Base-by-base conservation (phyloP, 345 rosid genomes). In the Noccaea caerulescens region DNA sequence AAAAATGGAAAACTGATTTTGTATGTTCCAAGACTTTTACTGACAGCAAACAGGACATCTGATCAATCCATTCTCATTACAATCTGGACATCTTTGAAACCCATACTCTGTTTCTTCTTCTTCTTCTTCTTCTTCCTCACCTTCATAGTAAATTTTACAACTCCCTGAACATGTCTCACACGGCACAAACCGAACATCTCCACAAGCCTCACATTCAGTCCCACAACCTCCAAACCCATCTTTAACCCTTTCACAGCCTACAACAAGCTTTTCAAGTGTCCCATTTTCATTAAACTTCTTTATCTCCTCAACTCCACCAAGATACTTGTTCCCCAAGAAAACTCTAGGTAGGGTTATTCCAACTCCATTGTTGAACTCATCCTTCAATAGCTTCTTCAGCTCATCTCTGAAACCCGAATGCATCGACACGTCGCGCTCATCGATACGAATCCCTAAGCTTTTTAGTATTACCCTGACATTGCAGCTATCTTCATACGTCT, bases 131-230 rank as follows among this genome's bases (percentile, higher is more conserved):
- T 77, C 83, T 3, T 80, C 82, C 10, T 80, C 81, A 2, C 25
- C 63, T 64, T 84, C 90, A n/a, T 76, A 69, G 69, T 84, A 90
- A 16, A 93, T 58, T 77, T 93, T 93, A 65, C 98, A 90, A 71
- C 97, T 93, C 37, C 98, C 97, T 11, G 85, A 84, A 63, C 98
- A 93, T 6, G 93, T 86, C 66, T 88, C 92, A 77, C 98, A 93
- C 0, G 93, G 98, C 77, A 90, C 82, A 76, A 93, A 93, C 77
- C 98, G 60, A 30, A 93, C 14, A 72, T 90, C 97, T 20, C 93
- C 97, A 73, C 98, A 93, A 50, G 86, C 96, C 72, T 90, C 87
- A 69, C 98, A 93, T 27, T 80, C 81, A 5, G 76, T 81, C 10
- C 77, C 76, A 49, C 27, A 70, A 1, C 72, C 77, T 1, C 8